A percentile compares a stretch with the other conserved stretches of the same genome.
phyloP scores from a whole-genome alignment of 2,329 filamentous ascomycete species.

The Didymella exigua region DNA sequence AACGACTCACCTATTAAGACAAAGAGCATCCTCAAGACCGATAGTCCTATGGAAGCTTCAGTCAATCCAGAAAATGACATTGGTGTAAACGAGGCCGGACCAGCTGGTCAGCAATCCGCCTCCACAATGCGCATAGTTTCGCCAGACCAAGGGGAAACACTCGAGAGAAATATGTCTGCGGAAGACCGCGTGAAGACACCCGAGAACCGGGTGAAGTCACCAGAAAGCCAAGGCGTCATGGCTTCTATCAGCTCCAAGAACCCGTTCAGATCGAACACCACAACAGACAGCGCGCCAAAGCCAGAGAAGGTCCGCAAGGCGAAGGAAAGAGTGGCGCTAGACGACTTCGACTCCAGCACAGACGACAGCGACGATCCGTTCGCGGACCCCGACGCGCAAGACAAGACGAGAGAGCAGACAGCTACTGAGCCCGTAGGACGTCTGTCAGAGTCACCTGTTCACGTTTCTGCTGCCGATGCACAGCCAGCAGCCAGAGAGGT shows the following conservation, averaged over 20 bases:
- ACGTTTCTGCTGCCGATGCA: constrained; percentile 64
- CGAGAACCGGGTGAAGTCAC: constrained; percentile 10
- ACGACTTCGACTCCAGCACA: constrained; percentile 69
- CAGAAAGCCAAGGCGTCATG: constrained; percentile 22
- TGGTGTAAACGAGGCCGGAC: constrained; percentile 15
- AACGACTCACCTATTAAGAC: constrained; percentile 43
- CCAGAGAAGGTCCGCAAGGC: constrained; percentile 64
- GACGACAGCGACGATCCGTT: constrained; percentile 56
- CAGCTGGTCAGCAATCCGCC: constrained; percentile 25
- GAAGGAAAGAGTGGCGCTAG: constrained; percentile 68
- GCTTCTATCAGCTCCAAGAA: constrained; percentile 36
- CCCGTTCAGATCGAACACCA: constrained; percentile 41
- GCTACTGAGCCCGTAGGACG: constrained; percentile 34
- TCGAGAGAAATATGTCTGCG: constrained; percentile 15
- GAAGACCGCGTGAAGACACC: constrained; percentile 30
- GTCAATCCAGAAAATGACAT: constrained; percentile 20
- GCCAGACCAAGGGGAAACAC: constrained; percentile 27
- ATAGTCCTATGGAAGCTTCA: constrained; percentile 36
- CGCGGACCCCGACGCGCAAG: constrained; percentile 45
- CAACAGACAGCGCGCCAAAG: constrained; percentile 55
- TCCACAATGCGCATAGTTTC: constrained; percentile 45
- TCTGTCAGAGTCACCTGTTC: constrained; percentile 71
- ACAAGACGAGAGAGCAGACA: constrained; percentile 27
- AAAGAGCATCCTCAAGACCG: constrained; percentile 40
- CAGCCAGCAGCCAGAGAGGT: constrained; percentile 41